A percentile compares a stretch with the other conserved stretches of the same genome.
Evolutionary conservation across 148 eudicot species (phyloP).

Genomic region (Limonium bicolor): DNA sequence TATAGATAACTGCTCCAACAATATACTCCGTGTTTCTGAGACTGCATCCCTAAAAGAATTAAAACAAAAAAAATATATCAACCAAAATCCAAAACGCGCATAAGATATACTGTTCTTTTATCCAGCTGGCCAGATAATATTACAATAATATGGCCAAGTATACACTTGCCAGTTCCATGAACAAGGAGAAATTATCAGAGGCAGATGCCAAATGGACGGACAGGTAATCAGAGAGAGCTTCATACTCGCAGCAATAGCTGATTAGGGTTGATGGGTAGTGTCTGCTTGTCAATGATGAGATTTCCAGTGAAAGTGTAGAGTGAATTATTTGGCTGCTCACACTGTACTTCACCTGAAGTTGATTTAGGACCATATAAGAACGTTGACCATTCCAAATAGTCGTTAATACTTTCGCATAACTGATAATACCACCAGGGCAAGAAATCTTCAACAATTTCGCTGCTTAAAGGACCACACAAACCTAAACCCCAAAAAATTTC

Average conservation of each 20-base stretch:
- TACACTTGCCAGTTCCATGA: no score
- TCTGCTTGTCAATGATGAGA: slow-evolving; percentile 70
- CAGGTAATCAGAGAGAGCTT: no score
- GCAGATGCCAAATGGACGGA: no score
- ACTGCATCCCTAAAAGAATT: slow-evolving; percentile 74
- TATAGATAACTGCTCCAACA: slow-evolving; percentile 72
- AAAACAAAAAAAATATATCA: slow-evolving; percentile 16
- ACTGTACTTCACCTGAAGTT: slow-evolving; percentile 74
- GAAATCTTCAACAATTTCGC: no score
- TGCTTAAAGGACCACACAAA: no score
- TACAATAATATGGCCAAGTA: no score
- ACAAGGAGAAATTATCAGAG: no score
- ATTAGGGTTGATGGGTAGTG: slow-evolving; percentile 79
- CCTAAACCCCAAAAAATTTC: no score
- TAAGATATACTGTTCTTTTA: no score
- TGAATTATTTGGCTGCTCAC: slow-evolving; percentile 97
- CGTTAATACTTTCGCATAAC: no score
- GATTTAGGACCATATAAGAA: neutral
- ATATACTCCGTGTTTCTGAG: slow-evolving; percentile 80
- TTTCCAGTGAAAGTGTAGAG: slow-evolving; percentile 93
- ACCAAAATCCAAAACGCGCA: neutral
- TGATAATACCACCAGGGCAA: no score
- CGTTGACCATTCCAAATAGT: neutral
- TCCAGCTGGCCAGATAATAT: no score
- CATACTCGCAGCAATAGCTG: slow-evolving; percentile 85